These are phyloP conservation scores for Dothideomycetes sp. DNA, from an alignment of 2,329 filamentous ascomycete genomes.

Conservation along the genomic window DNA sequence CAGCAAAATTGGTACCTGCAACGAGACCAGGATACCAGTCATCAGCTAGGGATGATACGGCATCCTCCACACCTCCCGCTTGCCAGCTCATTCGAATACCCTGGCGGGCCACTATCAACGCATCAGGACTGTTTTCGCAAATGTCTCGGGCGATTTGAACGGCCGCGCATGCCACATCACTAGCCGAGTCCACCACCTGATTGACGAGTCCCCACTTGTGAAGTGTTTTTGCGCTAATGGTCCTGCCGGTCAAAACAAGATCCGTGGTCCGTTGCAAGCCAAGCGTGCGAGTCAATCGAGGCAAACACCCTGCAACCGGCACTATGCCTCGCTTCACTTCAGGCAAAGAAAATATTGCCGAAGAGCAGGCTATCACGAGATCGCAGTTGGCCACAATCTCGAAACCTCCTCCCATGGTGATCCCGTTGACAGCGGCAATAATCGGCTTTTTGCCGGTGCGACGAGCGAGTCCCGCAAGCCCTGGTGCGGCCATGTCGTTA, in stretches of 20 bases:
- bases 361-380: slow-evolving; percentile 41
- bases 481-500: slow-evolving; percentile 23
- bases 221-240: slow-evolving; percentile 34
- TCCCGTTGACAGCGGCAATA: slow-evolving; percentile 49
- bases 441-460: slow-evolving; percentile 50
- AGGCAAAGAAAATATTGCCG: slow-evolving; percentile 41
- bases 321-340: slow-evolving; percentile 45
- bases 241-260: slow-evolving; percentile 37
- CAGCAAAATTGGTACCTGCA: slow-evolving; percentile 37
- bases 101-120: slow-evolving; percentile 12
- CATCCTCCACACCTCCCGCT: slow-evolving; percentile 10
- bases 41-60: slow-evolving; percentile 26
- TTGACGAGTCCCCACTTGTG: slow-evolving; percentile 31
- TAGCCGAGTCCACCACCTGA: slow-evolving; percentile 23
- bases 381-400: slow-evolving; percentile 48
- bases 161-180: slow-evolving; percentile 14
- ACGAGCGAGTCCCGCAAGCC: slow-evolving; percentile 45
- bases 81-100: slow-evolving; percentile 14
- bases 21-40: slow-evolving; percentile 29
- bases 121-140: slow-evolving; percentile 14
- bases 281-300: slow-evolving; percentile 38
- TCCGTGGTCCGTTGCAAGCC: slow-evolving; percentile 40
- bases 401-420: slow-evolving; percentile 46
- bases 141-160: slow-evolving; percentile 11
- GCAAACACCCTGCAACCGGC: slow-evolving; percentile 41